Percentiles rank a stretch among this genome's conserved stretches.
These are phyloP conservation scores for Agarophyton chilense DNA, from an alignment of 23 red algal species.

Conservation along the genomic window DNA sequence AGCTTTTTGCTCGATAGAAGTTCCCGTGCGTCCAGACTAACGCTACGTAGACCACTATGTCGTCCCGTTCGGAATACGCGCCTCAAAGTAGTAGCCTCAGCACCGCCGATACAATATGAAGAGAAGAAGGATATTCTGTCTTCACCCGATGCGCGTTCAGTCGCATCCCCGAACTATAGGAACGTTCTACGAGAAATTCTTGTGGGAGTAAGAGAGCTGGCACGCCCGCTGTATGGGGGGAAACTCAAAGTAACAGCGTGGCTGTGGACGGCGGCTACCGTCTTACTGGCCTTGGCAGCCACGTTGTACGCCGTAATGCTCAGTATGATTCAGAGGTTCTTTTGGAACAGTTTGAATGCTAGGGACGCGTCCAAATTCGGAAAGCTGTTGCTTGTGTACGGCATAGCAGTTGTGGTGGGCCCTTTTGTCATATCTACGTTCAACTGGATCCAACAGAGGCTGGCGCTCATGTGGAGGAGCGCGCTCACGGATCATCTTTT, in stretches of 20 bases:
- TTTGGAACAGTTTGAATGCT: slow-evolving; percentile 87
- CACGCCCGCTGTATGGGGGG: slow-evolving; percentile 73
- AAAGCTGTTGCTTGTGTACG: slow-evolving; percentile 76
- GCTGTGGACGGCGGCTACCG: slow-evolving; percentile 79
- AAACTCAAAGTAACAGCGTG: slow-evolving; percentile 47
- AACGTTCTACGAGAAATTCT: slow-evolving; percentile 56
- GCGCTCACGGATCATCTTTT: slow-evolving; percentile 77
- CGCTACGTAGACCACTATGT: background rate
- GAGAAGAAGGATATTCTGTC: background rate
- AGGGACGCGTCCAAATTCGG: slow-evolving; percentile 80
- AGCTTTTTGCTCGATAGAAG: background rate
- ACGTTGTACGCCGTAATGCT: slow-evolving; percentile 92
- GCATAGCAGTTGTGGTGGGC: slow-evolving; percentile 77
- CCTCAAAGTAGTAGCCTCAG: background rate
- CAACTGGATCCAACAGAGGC: slow-evolving; percentile 78
- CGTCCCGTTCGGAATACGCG: background rate
- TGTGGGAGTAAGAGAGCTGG: slow-evolving; percentile 40
- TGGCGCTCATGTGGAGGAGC: slow-evolving; percentile 85
- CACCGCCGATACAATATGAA: background rate
- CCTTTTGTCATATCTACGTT: slow-evolving; percentile 81
- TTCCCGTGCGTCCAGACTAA: background rate
- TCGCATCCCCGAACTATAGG: background rate
- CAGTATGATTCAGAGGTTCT: slow-evolving; percentile 83
- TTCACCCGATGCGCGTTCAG: background rate
- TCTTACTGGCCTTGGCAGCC: slow-evolving; percentile 78